Percentiles rank a stretch among this genome's conserved stretches.
These are phyloP conservation scores for Acer saccharum DNA, from an alignment of 345 rosid species.

Conservation along the genomic window DNA sequence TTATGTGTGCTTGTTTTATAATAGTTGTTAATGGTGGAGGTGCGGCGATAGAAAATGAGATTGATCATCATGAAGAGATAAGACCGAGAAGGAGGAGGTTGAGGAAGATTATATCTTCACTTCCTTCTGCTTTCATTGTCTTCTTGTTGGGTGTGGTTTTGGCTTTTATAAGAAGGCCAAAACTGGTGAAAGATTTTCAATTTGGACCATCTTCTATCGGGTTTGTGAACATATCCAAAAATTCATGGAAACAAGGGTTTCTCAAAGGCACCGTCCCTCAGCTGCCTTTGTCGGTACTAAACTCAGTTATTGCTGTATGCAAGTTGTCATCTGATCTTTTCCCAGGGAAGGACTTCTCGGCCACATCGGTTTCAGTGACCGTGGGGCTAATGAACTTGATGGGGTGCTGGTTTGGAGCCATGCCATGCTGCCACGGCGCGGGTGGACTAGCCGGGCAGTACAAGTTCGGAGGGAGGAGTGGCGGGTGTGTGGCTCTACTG, in stretches of 20 bases:
- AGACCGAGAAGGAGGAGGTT: constrained; percentile 37
- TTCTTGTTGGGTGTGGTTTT: constrained; percentile 66
- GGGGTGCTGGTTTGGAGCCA: constrained; percentile 89
- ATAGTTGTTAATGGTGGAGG: constrained; percentile 66
- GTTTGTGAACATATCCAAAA: constrained; percentile 45
- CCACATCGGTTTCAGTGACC: constrained; percentile 62
- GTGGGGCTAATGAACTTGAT: constrained; percentile 84
- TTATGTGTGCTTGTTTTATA: too few relatives aligned
- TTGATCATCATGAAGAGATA: constrained; percentile 12
- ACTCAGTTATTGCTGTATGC: constrained; percentile 86
- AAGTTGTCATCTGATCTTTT: constrained; percentile 77
- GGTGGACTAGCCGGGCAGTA: constrained; percentile 89
- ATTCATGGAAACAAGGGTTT: constrained; percentile 79
- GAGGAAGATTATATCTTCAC: constrained; percentile 36
- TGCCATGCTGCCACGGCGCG: constrained; percentile 94
- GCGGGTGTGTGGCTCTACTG: constrained; percentile 73
- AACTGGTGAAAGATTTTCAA: constrained; percentile 40
- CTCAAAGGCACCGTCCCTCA: constrained; percentile 83
- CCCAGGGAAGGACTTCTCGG: constrained; percentile 67
- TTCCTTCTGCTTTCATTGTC: constrained; percentile 79
- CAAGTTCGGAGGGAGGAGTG: constrained; percentile 89
- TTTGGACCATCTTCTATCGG: constrained; percentile 65
- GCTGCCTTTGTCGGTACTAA: constrained; percentile 74
- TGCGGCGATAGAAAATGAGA: constrained; percentile 31
- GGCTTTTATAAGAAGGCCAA: constrained; percentile 61